Evolutionary conservation across 371 early-diverging fungal species (phyloP).

Genomic region (Blakeslea trispora): DNA sequence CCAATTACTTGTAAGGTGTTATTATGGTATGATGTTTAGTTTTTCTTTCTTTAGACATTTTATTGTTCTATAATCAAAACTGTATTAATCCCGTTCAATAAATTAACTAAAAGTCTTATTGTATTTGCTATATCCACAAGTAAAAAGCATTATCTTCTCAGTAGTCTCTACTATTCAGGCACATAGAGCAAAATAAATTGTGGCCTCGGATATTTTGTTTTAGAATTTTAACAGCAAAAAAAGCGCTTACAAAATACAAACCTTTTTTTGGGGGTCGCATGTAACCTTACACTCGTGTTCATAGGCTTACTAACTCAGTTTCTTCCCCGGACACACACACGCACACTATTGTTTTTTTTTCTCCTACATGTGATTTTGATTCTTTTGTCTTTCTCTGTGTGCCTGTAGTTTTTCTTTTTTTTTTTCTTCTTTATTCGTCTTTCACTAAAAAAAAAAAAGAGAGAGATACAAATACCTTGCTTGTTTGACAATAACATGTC

Average conservation of each 20-base stretch:
- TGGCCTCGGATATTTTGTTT: no score
- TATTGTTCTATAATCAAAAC: no score
- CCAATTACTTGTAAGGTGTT: no score
- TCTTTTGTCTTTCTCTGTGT: background rate
- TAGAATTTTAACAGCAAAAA: background rate
- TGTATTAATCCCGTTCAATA: no score
- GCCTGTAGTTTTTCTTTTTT: background rate
- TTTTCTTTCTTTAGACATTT: no score
- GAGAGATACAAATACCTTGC: background rate
- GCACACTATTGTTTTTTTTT: background rate
- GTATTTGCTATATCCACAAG: no score
- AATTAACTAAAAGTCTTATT: no score
- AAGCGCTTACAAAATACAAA: background rate
- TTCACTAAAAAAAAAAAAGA: background rate
- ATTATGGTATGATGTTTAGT: no score
- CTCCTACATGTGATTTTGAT: background rate
- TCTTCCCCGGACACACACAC: background rate
- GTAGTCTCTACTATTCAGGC: no score
- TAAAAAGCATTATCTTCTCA: no score
- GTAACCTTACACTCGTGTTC: background rate
- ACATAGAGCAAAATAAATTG: no score
- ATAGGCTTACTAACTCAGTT: background rate
- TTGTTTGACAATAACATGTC: background rate
- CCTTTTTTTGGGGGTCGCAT: background rate
- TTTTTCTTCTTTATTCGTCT: background rate